Evolutionary conservation across 2,329 filamentous ascomycete genomes (phyloP).

Genomic region (Diaporthe capsici): DNA sequence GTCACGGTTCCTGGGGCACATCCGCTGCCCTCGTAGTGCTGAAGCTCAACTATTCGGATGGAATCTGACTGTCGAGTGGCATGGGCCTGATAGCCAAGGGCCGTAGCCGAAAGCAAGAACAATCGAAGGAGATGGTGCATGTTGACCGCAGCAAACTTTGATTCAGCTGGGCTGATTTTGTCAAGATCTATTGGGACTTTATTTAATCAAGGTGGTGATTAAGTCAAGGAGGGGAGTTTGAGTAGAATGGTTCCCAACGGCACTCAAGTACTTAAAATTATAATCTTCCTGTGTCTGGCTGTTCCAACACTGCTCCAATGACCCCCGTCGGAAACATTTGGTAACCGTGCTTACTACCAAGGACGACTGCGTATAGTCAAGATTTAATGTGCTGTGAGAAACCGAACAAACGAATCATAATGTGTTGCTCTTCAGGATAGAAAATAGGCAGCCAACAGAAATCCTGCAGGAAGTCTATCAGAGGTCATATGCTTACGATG

Average conservation of each 20-base stretch:
- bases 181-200: not conserved
- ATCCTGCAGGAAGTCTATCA: conserved; percentile 6
- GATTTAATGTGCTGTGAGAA: not conserved
- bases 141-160: not conserved
- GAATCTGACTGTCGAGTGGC: not conserved
- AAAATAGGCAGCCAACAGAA: not conserved
- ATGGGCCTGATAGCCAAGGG: not conserved
- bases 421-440: conserved; percentile 1
- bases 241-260: not conserved
- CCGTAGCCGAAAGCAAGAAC: not conserved
- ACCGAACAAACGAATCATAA: not conserved
- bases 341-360: not conserved
- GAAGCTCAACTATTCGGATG: not conserved
- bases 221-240: not conserved
- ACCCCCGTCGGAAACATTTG: not conserved
- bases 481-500: conserved; percentile 1
- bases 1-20: not conserved
- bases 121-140: not conserved
- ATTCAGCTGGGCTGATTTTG: not conserved
- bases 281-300: not conserved
- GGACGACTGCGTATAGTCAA: not conserved
- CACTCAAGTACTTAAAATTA: not conserved
- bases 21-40: conserved; percentile 1
- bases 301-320: not conserved
- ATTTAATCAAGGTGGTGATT: not conserved